Percentiles rank a stretch among this genome's conserved stretches.
phyloP scores from a whole-genome alignment of 2,329 filamentous ascomycete species.

The Clathrospora elynae region DNA sequence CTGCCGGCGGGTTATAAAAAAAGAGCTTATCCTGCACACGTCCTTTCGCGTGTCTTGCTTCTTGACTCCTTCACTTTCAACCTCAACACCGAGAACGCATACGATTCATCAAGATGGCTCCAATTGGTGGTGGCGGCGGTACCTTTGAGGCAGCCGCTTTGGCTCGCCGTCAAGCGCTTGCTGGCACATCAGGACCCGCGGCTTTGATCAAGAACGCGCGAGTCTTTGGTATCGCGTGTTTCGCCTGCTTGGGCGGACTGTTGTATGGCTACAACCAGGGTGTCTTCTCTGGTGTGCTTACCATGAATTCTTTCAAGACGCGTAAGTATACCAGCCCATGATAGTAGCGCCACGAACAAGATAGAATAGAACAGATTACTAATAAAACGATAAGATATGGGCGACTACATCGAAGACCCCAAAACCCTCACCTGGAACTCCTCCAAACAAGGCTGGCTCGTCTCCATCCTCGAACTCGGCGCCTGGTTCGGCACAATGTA shows the following conservation, averaged over 20 bases:
- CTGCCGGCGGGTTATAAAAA: too few species aligned
- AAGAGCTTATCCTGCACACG: conserved; percentile 2
- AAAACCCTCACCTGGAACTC: conserved; percentile 36
- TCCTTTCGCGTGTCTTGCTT: background rate
- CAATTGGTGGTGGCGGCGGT: conserved; percentile 41
- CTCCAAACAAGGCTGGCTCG: conserved; percentile 54
- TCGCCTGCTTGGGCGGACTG: conserved; percentile 58
- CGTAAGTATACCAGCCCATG: conserved; percentile 28
- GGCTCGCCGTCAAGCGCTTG: conserved; percentile 49
- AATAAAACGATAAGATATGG: conserved; percentile 48
- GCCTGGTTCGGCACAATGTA: conserved; percentile 74
- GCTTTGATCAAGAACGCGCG: conserved; percentile 58
- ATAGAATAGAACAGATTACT: background rate
- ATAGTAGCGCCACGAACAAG: background rate
- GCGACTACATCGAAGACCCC: conserved; percentile 39
- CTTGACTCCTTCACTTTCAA: background rate
- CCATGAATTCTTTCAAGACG: conserved; percentile 53
- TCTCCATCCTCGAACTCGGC: conserved; percentile 72
- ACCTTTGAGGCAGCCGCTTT: conserved; percentile 50
- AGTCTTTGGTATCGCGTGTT: conserved; percentile 61
- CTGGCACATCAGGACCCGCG: conserved; percentile 50
- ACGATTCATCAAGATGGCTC: conserved; percentile 42
- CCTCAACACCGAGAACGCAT: conserved; percentile 2
- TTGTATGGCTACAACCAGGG: conserved; percentile 77
- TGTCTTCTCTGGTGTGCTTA: conserved; percentile 71